These are phyloP conservation scores for Dictyostelium discoideum DNA, from an alignment of 78 protist genomes.

Conservation along the genomic window DNA sequence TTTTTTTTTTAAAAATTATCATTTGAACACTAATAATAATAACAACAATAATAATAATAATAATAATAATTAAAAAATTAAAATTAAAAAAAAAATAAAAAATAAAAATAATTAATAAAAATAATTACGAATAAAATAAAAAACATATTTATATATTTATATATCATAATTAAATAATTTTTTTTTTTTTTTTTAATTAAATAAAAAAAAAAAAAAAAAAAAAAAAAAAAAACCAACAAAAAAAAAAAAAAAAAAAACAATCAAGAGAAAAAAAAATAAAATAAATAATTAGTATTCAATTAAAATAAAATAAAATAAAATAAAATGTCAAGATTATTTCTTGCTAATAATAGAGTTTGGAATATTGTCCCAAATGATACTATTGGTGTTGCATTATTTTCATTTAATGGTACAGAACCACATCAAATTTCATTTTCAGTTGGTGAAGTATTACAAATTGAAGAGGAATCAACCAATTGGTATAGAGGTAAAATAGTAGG, in stretches of 20 bases:
- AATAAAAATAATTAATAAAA: too few relatives aligned
- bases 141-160: too few relatives aligned
- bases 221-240: too few relatives aligned
- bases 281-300: background rate
- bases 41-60: background rate
- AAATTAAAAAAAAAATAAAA: too few relatives aligned
- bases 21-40: background rate
- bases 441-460: conserved; percentile 50
- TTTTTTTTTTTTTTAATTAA: too few relatives aligned
- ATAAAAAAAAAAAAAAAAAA: too few relatives aligned
- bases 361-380: background rate
- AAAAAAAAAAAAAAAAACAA: background rate
- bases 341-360: background rate
- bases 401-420: background rate
- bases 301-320: background rate
- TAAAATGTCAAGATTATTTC: conserved; percentile 27
- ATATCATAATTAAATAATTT: too few relatives aligned
- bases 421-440: conserved; percentile 45
- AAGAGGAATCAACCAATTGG: conserved; percentile 55
- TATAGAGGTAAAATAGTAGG: conserved; percentile 27
- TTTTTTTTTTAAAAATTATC: too few relatives aligned
- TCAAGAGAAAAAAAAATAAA: background rate
- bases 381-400: conserved; percentile 24
- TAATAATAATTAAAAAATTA: background rate
- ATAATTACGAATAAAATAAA: too few relatives aligned